These are phyloP conservation scores for Graphilbum sp. DNA, from an alignment of 2,329 filamentous ascomycete genomes.

Conservation along the genomic window DNA sequence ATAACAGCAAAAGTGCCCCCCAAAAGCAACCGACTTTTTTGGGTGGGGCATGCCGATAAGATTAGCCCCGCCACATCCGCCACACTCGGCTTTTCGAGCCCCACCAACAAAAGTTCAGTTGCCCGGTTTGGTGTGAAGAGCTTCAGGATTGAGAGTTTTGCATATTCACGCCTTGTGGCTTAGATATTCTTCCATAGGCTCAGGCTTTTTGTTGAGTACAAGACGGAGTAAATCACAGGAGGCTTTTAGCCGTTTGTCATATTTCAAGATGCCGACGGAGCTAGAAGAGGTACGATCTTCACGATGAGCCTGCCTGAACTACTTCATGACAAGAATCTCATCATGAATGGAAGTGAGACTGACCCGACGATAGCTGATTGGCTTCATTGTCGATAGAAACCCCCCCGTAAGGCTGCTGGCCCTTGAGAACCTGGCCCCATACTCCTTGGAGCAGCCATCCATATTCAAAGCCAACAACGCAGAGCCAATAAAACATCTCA, in stretches of 20 bases:
- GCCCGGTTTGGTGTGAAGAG: background rate
- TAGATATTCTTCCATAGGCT: background rate
- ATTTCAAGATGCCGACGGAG: constrained; percentile 54
- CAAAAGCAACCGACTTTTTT: no score
- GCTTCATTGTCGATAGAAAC: constrained; percentile 85
- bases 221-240: no score
- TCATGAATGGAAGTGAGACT: background rate
- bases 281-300: constrained; percentile 47
- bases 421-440: constrained; percentile 74
- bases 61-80: constrained; percentile 1
- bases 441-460: constrained; percentile 51
- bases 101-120: no score
- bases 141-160: no score
- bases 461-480: constrained; percentile 75
- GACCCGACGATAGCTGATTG: constrained; percentile 50
- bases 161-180: no score
- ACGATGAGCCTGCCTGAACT: background rate
- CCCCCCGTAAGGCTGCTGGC: constrained; percentile 79
- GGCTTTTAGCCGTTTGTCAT: no score
- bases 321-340: background rate
- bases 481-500: constrained; percentile 70
- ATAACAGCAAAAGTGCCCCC: no score
- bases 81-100: background rate
- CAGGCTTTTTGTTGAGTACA: background rate
- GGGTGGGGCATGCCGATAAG: constrained; percentile 1